These are phyloP conservation scores for Catenaria anguillulae DNA, from an alignment of 371 early-diverging fungal species.

Conservation along the genomic window DNA sequence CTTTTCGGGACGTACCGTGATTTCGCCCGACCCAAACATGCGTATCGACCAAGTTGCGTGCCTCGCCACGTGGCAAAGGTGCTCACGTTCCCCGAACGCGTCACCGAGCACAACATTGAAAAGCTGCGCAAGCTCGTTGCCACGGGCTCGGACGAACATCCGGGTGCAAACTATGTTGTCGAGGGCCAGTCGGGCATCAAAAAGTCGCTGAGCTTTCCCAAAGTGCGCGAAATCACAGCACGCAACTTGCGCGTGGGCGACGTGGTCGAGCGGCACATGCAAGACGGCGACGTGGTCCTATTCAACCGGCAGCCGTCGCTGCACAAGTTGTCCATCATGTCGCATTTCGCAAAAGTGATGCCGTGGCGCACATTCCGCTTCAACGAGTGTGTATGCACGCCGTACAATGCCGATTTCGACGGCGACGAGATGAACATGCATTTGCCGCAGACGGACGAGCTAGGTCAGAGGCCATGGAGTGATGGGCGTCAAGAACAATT, in stretches of 20 bases:
- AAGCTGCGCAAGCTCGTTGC: slow-evolving; percentile 15
- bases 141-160: slow-evolving; percentile 8
- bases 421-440: slow-evolving; percentile 99
- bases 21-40: slow-evolving; percentile 98
- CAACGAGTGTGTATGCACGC: slow-evolving; percentile 94
- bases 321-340: slow-evolving; percentile 99
- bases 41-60: slow-evolving; percentile 82
- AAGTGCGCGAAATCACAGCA: neutral
- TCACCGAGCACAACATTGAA: slow-evolving; percentile 73
- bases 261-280: slow-evolving; percentile 94
- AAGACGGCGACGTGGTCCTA: slow-evolving; percentile 93
- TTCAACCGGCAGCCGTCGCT: slow-evolving; percentile 99
- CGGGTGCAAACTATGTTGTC: slow-evolving; percentile 15
- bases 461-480: slow-evolving; percentile 78
- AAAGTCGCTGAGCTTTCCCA: neutral
- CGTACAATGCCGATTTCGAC: slow-evolving; percentile 99
- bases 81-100: slow-evolving; percentile 74
- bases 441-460: slow-evolving; percentile 93
- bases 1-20: slow-evolving; percentile 98
- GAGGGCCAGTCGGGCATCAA: neutral
- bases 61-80: slow-evolving; percentile 38
- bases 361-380: slow-evolving; percentile 96
- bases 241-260: neutral
- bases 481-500: slow-evolving; percentile 91
- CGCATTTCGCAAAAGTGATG: slow-evolving; percentile 95